Evolutionary conservation across 129 eudicot genomes (phyloP).

Genomic region (Sambucus nigra): DNA sequence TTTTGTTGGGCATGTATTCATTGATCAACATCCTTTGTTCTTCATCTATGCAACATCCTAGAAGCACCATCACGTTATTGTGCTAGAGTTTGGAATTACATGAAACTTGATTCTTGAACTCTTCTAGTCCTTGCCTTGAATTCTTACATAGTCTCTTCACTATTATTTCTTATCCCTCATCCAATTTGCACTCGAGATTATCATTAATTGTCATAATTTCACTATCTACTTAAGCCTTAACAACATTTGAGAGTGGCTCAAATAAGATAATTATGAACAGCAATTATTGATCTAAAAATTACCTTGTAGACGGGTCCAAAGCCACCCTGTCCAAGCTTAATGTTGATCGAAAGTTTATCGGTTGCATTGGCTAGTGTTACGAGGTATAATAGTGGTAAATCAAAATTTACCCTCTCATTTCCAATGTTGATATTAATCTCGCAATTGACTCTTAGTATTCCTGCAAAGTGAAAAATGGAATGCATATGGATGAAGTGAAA

Average conservation of each 20-base stretch:
- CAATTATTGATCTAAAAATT: neutral
- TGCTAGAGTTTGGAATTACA: slow-evolving; percentile 22
- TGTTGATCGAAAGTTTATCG: slow-evolving; percentile 25
- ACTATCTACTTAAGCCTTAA: neutral
- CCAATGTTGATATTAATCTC: slow-evolving; percentile 3
- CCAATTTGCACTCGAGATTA: slow-evolving; percentile 4
- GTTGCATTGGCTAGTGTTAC: slow-evolving; percentile 36
- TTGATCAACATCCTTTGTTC: slow-evolving; percentile 16
- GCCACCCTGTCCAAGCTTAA: slow-evolving; percentile 57
- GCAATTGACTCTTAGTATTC: slow-evolving; percentile 6
- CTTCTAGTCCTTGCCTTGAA: slow-evolving; percentile 23
- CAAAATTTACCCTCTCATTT: slow-evolving; percentile 28
- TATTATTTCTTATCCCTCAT: slow-evolving; percentile 14
- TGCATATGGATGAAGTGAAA: too few species aligned
- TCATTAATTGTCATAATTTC: neutral
- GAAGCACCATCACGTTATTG: slow-evolving; percentile 17
- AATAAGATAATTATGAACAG: neutral
- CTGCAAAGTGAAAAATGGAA: too few species aligned
- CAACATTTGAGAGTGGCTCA: neutral
- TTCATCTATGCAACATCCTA: slow-evolving; percentile 15
- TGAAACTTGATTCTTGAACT: slow-evolving; percentile 21
- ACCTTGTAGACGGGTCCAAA: slow-evolving; percentile 55
- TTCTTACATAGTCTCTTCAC: slow-evolving; percentile 24
- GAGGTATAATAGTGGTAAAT: slow-evolving; percentile 30
- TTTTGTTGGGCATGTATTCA: slow-evolving; percentile 20